phyloP scores from a whole-genome alignment of 2,329 filamentous ascomycete genomes.

The Trichophyton rubrum region DNA sequence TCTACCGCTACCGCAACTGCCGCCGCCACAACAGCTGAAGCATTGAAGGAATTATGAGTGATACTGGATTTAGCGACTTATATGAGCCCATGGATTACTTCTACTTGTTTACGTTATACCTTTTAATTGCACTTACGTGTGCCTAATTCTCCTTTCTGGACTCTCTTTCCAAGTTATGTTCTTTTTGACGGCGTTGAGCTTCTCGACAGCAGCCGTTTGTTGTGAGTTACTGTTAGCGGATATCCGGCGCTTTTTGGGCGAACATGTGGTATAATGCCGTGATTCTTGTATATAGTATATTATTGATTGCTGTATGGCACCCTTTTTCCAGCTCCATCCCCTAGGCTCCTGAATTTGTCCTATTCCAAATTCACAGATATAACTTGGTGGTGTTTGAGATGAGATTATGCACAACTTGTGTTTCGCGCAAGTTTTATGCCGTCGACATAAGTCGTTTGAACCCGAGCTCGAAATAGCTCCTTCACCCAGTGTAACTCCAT shows the following conservation, averaged over 20 bases:
- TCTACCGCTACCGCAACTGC: conserved; percentile 15
- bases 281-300: background rate
- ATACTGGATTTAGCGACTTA: background rate
- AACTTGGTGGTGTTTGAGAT: background rate
- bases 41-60: conserved; percentile 12
- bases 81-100: background rate
- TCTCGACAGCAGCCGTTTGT: background rate
- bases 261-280: background rate
- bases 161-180: background rate
- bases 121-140: background rate
- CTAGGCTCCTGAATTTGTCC: background rate
- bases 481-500: background rate
- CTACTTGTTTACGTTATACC: background rate
- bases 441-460: background rate
- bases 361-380: background rate
- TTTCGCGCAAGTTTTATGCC: background rate
- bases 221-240: background rate
- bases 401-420: background rate
- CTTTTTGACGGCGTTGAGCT: background rate
- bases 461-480: background rate
- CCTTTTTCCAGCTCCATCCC: background rate
- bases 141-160: background rate
- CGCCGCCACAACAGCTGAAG: background rate
- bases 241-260: background rate
- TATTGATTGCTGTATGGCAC: background rate